These are phyloP conservation scores for Suillus bovinus DNA, from an alignment of 768 basidiomycete genomes.

Conservation along the genomic window DNA sequence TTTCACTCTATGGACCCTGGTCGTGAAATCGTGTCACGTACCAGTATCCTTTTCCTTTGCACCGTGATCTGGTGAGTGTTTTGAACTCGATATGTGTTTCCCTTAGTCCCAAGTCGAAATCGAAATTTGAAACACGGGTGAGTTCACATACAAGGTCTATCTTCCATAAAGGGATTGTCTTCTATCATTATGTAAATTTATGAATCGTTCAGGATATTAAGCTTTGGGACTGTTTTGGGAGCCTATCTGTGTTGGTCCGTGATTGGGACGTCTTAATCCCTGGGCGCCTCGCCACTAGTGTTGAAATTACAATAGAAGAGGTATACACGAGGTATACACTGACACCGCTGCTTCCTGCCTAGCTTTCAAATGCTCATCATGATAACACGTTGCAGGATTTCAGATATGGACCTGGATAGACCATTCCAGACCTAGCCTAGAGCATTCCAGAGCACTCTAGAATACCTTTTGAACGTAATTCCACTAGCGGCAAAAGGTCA, in stretches of 20 bases:
- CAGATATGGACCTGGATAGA: no score
- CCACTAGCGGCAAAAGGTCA: no score
- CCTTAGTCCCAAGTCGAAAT: background rate
- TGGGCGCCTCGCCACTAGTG: constrained; percentile 43
- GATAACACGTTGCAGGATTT: no score
- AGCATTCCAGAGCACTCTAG: no score
- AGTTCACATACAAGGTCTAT: no score
- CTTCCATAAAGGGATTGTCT: background rate
- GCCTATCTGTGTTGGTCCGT: background rate
- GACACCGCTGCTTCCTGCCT: constrained; percentile 45
- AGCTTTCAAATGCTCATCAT: no score
- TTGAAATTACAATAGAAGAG: constrained; percentile 13
- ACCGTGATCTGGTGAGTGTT: background rate
- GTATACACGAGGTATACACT: constrained; percentile 56
- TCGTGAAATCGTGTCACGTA: background rate
- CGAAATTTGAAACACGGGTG: background rate
- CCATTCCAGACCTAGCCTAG: no score
- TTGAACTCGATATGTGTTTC: background rate
- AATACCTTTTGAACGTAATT: no score
- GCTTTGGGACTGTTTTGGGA: constrained; percentile 2
- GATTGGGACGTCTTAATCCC: constrained; percentile 53
- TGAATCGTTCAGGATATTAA: constrained; percentile 37
- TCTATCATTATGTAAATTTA: background rate
- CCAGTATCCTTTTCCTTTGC: background rate
- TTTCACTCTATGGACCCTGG: background rate